Base-by-base conservation (phyloP, 176 grass and related monocot genomes). In the Cenchrus purpureus region DNA sequence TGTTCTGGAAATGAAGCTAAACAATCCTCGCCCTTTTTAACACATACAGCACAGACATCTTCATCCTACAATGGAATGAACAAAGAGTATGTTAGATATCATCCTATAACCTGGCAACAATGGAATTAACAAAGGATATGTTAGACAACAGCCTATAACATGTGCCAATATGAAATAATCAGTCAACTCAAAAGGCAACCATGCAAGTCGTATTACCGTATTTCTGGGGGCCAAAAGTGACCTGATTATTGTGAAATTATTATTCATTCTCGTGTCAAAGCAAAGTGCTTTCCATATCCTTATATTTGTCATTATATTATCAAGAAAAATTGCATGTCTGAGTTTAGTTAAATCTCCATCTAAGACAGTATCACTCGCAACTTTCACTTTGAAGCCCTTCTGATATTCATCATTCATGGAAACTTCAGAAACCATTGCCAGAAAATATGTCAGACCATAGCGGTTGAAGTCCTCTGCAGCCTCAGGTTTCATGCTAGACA, bases 171-270 rank as follows among this genome's bases (percentile, higher is more conserved):
- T 12, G 44, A 65, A 76, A 79, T 55, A 55, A 14, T n/a, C 45
- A 76, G 11, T 58, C 1, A 74, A 83, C 53, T 53, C 51, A 62
- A 82, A 66, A 43, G 44, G 45, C 2, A 3, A 22, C 22, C 52
- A 73, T 68, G 61, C 13, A 49, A 4, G 25, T 56, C 10, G 14
- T 11, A 74, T 91, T 91, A 95, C 95, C 92, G 29, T 84, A 53
- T 85, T 83, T 43, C 14, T 70, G 4, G 83, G 79, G 46, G 62
- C 66, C 17, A 97, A 69, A 54, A 93, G 79, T 37, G 89, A 59
- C 37, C 82, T 86, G 46, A 97, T 88, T 64, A 97, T 65, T 50
- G 73, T 62, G 25, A 97, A 93, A 84, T 97, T 97, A 22, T 64
- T 68, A 52, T 84, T 80, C 77, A 83, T 85, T 0, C 55, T 42